Percentiles rank a stretch among this genome's conserved stretches.
phyloP scores from a whole-genome alignment of 2,329 filamentous ascomycete genomes.

The Microcyclosporella mali region DNA sequence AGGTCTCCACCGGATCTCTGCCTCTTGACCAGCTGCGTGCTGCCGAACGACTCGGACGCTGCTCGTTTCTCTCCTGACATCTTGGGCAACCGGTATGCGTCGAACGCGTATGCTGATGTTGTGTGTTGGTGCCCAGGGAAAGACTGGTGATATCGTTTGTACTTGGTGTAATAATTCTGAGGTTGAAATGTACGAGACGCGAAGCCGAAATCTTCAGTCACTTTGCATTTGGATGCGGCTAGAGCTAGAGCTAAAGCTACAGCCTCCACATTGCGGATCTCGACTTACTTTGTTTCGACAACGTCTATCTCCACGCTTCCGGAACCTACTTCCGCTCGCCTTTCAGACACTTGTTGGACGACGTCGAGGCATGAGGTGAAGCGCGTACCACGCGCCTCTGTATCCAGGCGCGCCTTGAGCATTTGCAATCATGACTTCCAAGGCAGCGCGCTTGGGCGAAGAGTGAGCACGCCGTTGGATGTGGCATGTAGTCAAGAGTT shows the following conservation, averaged over 20 bases:
- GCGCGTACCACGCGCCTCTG: slow-evolving; percentile 11
- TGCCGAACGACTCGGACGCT: slow-evolving; percentile 74
- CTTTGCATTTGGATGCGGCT: too few species aligned
- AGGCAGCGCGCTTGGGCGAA: slow-evolving; percentile 65
- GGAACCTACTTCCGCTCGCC: not conserved
- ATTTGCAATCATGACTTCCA: slow-evolving; percentile 46
- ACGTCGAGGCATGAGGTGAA: slow-evolving; percentile 24
- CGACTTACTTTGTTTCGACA: slow-evolving; percentile 4
- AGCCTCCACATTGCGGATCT: too few species aligned
- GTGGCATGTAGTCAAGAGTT: slow-evolving; percentile 1
- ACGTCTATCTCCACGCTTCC: not conserved
- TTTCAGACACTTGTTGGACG: too few species aligned
- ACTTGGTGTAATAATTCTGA: too few species aligned
- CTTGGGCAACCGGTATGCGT: slow-evolving; percentile 12
- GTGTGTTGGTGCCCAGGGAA: too few species aligned
- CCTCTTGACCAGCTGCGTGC: slow-evolving; percentile 79
- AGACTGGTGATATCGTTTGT: too few species aligned
- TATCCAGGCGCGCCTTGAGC: slow-evolving; percentile 13
- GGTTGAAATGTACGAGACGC: too few species aligned
- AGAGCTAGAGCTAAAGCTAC: not conserved
- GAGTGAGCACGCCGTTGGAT: slow-evolving; percentile 51
- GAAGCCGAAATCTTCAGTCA: not conserved
- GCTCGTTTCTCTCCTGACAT: slow-evolving; percentile 93
- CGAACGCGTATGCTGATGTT: too few species aligned
- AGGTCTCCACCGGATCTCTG: slow-evolving; percentile 65